phyloP scores from a whole-genome alignment of 495 filamentous ascomycete species.

The Penicillium manginii region DNA sequence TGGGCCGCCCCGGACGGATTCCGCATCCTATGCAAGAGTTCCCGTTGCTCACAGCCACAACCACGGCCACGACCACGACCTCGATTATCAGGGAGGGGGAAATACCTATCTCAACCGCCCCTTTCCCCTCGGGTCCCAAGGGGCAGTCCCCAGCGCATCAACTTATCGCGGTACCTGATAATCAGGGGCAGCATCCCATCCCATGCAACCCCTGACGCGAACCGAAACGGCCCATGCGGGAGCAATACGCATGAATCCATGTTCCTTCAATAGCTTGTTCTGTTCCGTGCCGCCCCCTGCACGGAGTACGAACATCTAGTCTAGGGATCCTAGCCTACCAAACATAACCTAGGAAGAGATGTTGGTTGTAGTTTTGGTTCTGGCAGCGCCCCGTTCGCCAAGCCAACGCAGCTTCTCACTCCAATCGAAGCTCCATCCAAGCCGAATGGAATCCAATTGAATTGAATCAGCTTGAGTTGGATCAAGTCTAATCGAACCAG shows the following conservation, averaged over 20 bases:
- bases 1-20: not conserved
- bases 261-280: not conserved
- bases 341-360: not conserved
- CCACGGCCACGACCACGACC: not conserved
- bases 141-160: not conserved
- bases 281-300: not conserved
- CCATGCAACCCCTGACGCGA: not conserved
- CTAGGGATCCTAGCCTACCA: not conserved
- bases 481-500: too few species aligned
- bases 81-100: not conserved
- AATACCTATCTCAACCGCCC: not conserved
- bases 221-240: conserved; percentile 1
- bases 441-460: not conserved
- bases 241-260: not conserved
- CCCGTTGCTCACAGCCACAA: not conserved
- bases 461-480: too few species aligned
- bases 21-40: not conserved
- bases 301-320: not conserved
- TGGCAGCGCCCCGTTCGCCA: not conserved
- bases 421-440: not conserved
- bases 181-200: not conserved
- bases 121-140: not conserved
- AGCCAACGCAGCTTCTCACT: not conserved
- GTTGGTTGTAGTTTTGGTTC: not conserved
- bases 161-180: not conserved